Conservation (phyloP, 2,329 filamentous ascomycete genomes). For the Coleophoma crateriformis region DNA sequence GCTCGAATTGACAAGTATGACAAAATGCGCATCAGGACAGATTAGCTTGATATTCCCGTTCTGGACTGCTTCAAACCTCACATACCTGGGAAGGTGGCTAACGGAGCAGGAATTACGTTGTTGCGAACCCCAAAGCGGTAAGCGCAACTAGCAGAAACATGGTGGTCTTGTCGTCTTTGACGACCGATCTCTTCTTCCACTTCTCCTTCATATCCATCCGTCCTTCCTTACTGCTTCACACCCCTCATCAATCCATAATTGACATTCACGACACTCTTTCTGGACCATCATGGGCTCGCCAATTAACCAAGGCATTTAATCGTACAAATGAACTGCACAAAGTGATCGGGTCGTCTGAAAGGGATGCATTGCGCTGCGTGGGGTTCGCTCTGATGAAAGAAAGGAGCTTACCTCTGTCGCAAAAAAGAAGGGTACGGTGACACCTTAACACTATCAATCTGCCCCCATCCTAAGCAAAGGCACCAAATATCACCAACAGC, state of each 20-base stretch:
- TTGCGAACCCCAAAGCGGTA: background rate
- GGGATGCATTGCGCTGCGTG: background rate
- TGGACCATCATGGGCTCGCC: slow-evolving; percentile 19
- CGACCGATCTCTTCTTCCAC: slow-evolving; percentile 4
- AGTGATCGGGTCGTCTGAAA: slow-evolving; percentile 16
- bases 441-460: slow-evolving; percentile 21
- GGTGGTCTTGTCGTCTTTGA: slow-evolving; percentile 6
- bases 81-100: too few relatives aligned
- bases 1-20: slow-evolving; percentile 1
- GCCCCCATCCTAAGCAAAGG: slow-evolving; percentile 1
- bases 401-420: slow-evolving; percentile 12
- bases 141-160: background rate
- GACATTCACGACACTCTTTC: slow-evolving; percentile 7
- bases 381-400: slow-evolving; percentile 9
- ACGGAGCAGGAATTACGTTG: too few relatives aligned
- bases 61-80: background rate
- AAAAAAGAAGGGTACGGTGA: slow-evolving; percentile 26
- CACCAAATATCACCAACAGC: background rate
- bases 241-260: slow-evolving; percentile 9
- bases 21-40: slow-evolving; percentile 7
- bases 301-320: slow-evolving; percentile 25
- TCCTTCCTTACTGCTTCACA: too few relatives aligned
- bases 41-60: slow-evolving; percentile 2
- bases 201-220: slow-evolving; percentile 1
- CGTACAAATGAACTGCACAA: slow-evolving; percentile 26